Evolutionary conservation across 2,329 filamentous ascomycete species (phyloP).

Genomic region (Hypoxylon rubiginosum): DNA sequence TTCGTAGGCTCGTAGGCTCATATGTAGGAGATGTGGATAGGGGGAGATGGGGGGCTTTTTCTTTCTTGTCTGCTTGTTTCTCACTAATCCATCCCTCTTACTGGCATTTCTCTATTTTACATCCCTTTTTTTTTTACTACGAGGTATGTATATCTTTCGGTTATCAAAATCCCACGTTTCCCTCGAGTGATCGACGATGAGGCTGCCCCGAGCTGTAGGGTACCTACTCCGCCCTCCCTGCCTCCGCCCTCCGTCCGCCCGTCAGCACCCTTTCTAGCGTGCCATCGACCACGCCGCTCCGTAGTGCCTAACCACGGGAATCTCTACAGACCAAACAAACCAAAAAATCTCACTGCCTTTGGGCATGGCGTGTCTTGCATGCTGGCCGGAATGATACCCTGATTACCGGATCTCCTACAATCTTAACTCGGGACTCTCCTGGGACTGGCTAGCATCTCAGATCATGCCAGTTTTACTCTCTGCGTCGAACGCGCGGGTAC

Average conservation of each 20-base stretch:
- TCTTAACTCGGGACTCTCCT: constrained; percentile 42
- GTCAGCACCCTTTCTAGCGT: constrained; percentile 37
- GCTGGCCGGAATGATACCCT: constrained; percentile 41
- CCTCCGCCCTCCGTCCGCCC: constrained; percentile 37
- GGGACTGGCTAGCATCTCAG: constrained; percentile 25
- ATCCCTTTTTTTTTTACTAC: neutral
- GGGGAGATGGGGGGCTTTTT: neutral
- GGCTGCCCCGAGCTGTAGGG: constrained; percentile 34
- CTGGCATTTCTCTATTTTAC: neutral
- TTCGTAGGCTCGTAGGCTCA: neutral
- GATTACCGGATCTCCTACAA: constrained; percentile 42
- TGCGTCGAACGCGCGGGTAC: constrained; percentile 10
- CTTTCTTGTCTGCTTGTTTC: neutral
- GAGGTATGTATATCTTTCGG: constrained; percentile 7
- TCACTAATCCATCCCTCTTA: neutral
- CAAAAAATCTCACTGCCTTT: constrained; percentile 35
- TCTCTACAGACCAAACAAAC: neutral
- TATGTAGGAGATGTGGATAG: too few species aligned
- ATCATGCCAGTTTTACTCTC: constrained; percentile 26
- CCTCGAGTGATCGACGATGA: constrained; percentile 35
- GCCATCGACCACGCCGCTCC: constrained; percentile 32
- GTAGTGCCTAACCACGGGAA: constrained; percentile 34
- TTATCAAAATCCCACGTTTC: constrained; percentile 23
- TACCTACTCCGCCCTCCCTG: neutral
- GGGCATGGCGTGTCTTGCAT: constrained; percentile 40